phyloP scores from a whole-genome alignment of 1,284 basidiomycete species.

The Takashimella tepidaria region DNA sequence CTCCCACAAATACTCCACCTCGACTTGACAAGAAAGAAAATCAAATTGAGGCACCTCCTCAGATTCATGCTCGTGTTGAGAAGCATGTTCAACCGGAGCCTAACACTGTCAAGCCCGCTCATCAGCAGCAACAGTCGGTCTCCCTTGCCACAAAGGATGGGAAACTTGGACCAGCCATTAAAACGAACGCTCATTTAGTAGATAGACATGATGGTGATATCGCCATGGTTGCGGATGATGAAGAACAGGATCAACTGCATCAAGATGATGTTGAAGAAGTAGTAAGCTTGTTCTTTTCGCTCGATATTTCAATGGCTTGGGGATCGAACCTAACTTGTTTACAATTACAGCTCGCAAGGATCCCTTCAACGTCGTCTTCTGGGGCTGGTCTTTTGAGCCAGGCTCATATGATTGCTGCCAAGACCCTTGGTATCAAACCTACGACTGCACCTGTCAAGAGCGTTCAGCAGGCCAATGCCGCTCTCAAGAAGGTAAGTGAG shows the following conservation, averaged over 20 bases:
- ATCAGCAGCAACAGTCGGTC: not conserved
- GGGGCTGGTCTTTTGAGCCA: conserved; percentile 22
- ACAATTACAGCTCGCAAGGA: not conserved
- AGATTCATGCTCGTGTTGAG: not conserved
- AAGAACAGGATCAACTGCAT: not conserved
- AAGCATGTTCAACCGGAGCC: not conserved
- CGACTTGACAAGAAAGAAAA: no score
- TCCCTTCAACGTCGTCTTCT: conserved; percentile 1
- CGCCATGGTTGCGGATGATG: not conserved
- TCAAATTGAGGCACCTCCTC: not conserved
- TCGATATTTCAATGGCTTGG: no score
- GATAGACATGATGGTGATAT: not conserved
- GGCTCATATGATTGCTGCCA: conserved; percentile 39
- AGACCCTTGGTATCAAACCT: conserved; percentile 43
- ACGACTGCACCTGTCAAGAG: conserved; percentile 60
- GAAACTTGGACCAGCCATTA: not conserved
- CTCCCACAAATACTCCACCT: conserved; percentile 4
- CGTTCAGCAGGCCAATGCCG: conserved; percentile 70
- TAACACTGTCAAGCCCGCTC: no score
- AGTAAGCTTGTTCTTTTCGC: no score
- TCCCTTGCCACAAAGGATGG: not conserved
- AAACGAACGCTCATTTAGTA: not conserved
- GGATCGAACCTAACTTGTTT: no score
- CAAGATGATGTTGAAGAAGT: not conserved
- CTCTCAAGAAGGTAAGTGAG: conserved; percentile 69